Percentiles rank a stretch among this genome's conserved stretches.
phyloP scores from a whole-genome alignment of 2,329 filamentous ascomycete genomes.

The Trichophyton equinum region DNA sequence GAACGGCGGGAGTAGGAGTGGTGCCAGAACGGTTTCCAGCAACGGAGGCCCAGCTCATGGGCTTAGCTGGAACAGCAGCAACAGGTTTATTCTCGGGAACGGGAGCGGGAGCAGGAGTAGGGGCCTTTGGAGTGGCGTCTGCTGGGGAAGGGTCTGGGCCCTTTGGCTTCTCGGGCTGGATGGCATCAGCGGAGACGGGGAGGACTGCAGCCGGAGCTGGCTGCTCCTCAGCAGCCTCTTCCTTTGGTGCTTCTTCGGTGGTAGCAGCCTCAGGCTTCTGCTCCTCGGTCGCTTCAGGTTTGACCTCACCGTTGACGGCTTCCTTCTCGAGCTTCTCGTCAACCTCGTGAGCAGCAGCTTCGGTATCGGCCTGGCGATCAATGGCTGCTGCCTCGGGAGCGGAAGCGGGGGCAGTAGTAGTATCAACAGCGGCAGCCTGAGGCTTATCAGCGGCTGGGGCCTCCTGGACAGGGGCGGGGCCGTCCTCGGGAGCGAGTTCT shows the following conservation, averaged over 20 bases:
- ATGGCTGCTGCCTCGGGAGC: constrained; percentile 21
- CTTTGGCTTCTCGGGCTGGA: constrained; percentile 52
- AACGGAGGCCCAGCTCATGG: constrained; percentile 53
- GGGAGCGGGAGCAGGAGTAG: constrained; percentile 31
- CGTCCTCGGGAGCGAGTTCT: constrained; percentile 25
- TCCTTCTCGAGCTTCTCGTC: constrained; percentile 66
- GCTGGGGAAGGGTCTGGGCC: constrained; percentile 47
- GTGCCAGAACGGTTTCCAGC: constrained; percentile 36
- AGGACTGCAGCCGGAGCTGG: background rate
- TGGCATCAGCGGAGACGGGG: constrained; percentile 23
- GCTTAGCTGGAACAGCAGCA: constrained; percentile 30
- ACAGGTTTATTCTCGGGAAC: constrained; percentile 42
- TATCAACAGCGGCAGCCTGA: background rate
- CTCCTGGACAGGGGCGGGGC: constrained; percentile 26
- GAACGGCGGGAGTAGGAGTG: constrained; percentile 24
- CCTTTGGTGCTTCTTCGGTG: constrained; percentile 23
- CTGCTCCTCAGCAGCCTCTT: constrained; percentile 6
- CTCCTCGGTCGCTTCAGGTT: constrained; percentile 16
- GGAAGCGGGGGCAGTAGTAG: constrained; percentile 36
- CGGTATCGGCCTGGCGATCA: constrained; percentile 26
- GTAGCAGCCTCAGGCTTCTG: constrained; percentile 21
- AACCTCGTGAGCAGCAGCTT: constrained; percentile 42
- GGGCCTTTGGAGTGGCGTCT: constrained; percentile 34
- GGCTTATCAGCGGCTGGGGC: constrained; percentile 7
- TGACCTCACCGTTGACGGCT: constrained; percentile 35